A percentile compares a stretch with the other conserved stretches of the same genome.
Conservation (phyloP, 2,329 filamentous ascomycete species). For the Chaetothyriales sp. region DNA sequence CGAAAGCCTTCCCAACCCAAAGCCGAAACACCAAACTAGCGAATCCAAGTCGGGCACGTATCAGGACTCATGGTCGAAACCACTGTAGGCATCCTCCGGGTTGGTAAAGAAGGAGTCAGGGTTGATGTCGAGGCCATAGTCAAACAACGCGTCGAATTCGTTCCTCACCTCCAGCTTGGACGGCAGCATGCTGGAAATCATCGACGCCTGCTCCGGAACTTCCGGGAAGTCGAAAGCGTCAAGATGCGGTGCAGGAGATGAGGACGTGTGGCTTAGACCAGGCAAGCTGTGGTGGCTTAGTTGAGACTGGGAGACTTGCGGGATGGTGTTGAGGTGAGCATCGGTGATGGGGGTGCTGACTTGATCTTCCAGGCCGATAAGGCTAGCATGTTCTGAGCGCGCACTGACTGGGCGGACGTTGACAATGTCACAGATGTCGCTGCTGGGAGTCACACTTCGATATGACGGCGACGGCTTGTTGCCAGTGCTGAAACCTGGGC, state of each 20-base stretch:
- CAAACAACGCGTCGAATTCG: constrained; percentile 18
- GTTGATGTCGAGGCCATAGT: constrained; percentile 8
- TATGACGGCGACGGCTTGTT: constrained; percentile 23
- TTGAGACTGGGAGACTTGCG: background rate
- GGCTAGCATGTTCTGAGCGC: background rate
- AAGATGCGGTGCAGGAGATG: constrained; percentile 13
- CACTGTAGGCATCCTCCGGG: background rate
- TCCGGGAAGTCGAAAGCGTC: constrained; percentile 16
- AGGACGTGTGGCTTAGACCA: constrained; percentile 13
- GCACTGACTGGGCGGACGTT: background rate
- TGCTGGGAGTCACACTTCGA: background rate
- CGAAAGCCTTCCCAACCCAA: background rate
- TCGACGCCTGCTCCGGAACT: constrained; percentile 1
- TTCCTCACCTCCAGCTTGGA: constrained; percentile 12
- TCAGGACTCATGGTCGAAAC: background rate
- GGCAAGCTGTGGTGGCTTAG: constrained; percentile 9
- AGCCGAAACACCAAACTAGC: background rate
- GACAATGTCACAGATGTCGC: background rate
- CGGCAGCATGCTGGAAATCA: constrained; percentile 6
- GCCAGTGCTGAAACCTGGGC: constrained; percentile 27
- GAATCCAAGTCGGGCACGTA: background rate
- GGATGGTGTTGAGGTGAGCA: background rate
- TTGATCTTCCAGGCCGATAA: background rate
- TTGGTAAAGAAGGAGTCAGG: background rate
- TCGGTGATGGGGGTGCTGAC: background rate